A percentile compares a stretch with the other conserved stretches of the same genome.
Evolutionary conservation across 768 basidiomycete species (phyloP).

Genomic region (Leccinum subgranulosum): DNA sequence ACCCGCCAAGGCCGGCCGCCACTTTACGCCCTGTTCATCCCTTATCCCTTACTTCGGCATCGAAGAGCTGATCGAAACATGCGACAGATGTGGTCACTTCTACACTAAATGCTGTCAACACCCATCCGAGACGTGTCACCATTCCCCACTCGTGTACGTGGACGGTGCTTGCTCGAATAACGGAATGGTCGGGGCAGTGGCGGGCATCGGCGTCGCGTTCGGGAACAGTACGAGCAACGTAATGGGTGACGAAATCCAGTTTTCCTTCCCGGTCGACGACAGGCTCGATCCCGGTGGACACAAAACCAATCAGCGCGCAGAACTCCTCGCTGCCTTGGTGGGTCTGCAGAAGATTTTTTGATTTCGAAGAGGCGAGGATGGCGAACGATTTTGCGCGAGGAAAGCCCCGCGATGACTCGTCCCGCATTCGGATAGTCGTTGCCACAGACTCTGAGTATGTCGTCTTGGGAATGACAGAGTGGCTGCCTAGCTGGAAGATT

Average conservation of each 20-base stretch:
- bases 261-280: background rate
- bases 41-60: background rate
- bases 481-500: slow-evolving; percentile 7
- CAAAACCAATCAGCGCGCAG: background rate
- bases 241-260: background rate
- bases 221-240: background rate
- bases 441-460: slow-evolving; percentile 9
- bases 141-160: background rate
- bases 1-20: background rate
- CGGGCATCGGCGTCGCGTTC: background rate
- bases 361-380: slow-evolving; percentile 11
- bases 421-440: background rate
- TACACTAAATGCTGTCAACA: background rate
- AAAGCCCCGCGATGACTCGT: background rate
- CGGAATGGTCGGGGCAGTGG: background rate
- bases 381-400: background rate
- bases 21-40: background rate
- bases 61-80: background rate
- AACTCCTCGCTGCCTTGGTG: background rate
- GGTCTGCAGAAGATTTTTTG: slow-evolving; percentile 29
- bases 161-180: slow-evolving; percentile 1
- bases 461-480: slow-evolving; percentile 8
- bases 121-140: background rate
- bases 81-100: background rate
- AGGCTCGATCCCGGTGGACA: background rate